Evolutionary conservation across 2,329 filamentous ascomycete species (phyloP), one percentile per base, ranked within the genome.

Genomic region (Sordariomycetes sp.): DNA sequence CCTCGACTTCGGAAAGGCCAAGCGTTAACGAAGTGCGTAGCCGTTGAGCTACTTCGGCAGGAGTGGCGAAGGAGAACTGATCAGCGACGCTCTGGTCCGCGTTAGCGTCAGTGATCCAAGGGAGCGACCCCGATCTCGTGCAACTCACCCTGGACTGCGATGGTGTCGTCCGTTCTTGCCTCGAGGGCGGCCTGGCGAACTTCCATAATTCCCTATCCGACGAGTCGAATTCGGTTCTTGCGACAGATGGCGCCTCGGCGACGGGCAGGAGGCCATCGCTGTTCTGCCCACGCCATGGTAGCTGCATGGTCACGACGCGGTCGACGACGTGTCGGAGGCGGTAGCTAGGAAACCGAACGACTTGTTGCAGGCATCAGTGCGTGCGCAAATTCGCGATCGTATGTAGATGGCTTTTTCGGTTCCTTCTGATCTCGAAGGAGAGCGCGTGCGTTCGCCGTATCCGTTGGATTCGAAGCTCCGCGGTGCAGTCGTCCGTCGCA

Each of bases 11-110:
- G 5, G 89, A 85, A 16, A 99, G 80, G 57, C 94, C 94, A 67
- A 89, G 81, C 16, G 80, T 84, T 28, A 96, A 76, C n/a, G 92
- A 97, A 3, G 93, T 95, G 62, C 86, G 80, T 58, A 97, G 77
- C 63, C 83, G 85, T 58, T 85, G 79, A 52, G 90, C 91, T 12
- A 89, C 87, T 72, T 96, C 88, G 67, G 86, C 79, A 22, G 87
- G 80, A n/a, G 85, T 87, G 68, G 97, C 81, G 67, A 82, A 76
- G 32, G 83, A 79, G 67, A 76, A 87, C 58, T 83, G 77, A 60
- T 86, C 81, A 59, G 84, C 83, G 52, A 81, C 70, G 18, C 55
- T 35, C 55, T 57, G 70, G 76, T 7, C 22, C 7, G 14, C 3
- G 20, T 57, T 40, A 57, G 55, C 28, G 25, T 22, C 18, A 83